phyloP scores from a whole-genome alignment of 805 yeast species.

The Maudiozyma pseudohumilis region DNA sequence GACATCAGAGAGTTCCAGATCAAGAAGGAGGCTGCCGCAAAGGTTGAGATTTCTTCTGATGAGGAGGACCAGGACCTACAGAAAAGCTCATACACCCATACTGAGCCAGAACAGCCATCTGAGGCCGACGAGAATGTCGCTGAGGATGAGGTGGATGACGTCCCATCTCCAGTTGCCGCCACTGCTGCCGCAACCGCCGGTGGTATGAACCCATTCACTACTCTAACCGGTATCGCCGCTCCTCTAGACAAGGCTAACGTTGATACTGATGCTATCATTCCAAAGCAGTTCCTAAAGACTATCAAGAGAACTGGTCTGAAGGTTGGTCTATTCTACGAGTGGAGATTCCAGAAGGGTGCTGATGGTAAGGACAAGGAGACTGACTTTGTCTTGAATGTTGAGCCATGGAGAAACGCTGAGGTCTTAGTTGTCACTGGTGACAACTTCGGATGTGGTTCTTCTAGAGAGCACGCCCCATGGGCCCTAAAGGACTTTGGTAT shows the following conservation, averaged over 20 bases:
- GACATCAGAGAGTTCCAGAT: constrained; percentile 80
- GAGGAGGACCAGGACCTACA: constrained; percentile 40
- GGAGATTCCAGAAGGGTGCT: constrained; percentile 61
- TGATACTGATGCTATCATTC: constrained; percentile 97
- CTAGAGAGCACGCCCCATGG: constrained; percentile 99
- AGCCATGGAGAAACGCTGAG: constrained; percentile 71
- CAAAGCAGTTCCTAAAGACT: constrained; percentile 95
- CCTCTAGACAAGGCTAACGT: constrained; percentile 92
- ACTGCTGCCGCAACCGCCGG: constrained; percentile 30
- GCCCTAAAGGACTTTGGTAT: constrained; percentile 97
- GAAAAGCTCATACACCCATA: constrained; percentile 61
- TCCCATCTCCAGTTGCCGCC: constrained; percentile 41
- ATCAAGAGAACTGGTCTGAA: constrained; percentile 93
- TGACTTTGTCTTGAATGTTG: constrained; percentile 83
- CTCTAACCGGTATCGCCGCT: constrained; percentile 80
- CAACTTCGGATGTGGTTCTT: constrained; percentile 98
- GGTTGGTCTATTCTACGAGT: constrained; percentile 83
- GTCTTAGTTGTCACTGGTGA: constrained; percentile 89
- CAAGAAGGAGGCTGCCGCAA: constrained; percentile 49
- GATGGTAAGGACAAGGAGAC: constrained; percentile 70
- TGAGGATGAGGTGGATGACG: constrained; percentile 52
- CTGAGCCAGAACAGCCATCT: constrained; percentile 46
- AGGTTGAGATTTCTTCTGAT: constrained; percentile 36
- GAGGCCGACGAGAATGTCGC: constrained; percentile 39
- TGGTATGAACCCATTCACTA: constrained; percentile 67